Conservation (phyloP, 768 basidiomycete species). For the Pholiota conissans region DNA sequence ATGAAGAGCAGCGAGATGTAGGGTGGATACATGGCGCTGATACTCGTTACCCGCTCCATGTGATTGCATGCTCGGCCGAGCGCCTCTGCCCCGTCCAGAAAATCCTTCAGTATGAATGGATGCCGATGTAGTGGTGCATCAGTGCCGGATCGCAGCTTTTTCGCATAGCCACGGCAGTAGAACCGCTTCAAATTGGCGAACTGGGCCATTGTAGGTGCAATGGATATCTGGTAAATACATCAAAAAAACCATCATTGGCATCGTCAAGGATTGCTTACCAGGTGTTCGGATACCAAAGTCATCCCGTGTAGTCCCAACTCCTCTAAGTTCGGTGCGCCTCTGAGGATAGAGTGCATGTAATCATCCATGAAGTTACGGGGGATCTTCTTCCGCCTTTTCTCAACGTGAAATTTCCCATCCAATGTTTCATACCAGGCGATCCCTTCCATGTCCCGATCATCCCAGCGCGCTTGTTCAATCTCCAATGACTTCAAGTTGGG, state of each 20-base stretch:
- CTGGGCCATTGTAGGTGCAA: background rate
- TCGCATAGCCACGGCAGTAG: background rate
- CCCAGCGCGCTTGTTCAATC: no score
- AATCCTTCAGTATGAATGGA: no score
- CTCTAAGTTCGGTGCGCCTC: slow-evolving; percentile 12
- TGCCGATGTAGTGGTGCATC: no score
- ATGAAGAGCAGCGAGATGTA: background rate
- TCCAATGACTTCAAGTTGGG: background rate
- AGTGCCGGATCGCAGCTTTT: no score
- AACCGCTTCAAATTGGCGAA: background rate
- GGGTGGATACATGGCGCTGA: background rate
- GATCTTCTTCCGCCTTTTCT: background rate
- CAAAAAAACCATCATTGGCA: no score
- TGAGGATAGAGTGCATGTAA: no score
- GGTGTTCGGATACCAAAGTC: background rate
- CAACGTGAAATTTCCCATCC: no score
- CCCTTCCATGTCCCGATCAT: no score
- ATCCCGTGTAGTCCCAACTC: slow-evolving; percentile 6
- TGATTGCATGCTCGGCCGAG: background rate
- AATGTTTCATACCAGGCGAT: no score
- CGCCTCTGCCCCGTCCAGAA: background rate
- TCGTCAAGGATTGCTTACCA: background rate
- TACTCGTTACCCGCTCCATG: background rate
- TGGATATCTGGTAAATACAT: background rate
- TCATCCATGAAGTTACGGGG: slow-evolving; percentile 12